These are phyloP conservation scores for Colletotrichum spinosum DNA, from an alignment of 2,329 filamentous ascomycete genomes.

Conservation along the genomic window DNA sequence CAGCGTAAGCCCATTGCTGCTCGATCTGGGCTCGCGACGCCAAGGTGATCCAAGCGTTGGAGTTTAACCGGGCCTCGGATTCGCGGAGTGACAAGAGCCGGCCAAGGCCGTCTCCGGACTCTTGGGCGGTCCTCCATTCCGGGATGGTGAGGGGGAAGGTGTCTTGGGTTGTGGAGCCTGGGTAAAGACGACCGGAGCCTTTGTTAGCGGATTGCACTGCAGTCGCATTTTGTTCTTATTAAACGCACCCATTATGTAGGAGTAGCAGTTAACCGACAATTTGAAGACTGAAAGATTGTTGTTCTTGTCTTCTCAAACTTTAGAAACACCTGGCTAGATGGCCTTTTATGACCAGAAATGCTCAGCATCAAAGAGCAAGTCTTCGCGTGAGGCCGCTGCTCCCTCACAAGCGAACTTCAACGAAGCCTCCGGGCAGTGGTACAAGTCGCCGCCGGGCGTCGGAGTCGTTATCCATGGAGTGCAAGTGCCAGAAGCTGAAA, in stretches of 20 bases:
- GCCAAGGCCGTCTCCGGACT: constrained; percentile 41
- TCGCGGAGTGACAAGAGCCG: constrained; percentile 43
- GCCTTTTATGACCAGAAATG: constrained; percentile 14
- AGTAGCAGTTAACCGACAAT: no score
- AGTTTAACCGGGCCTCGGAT: constrained; percentile 40
- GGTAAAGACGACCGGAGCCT: background rate
- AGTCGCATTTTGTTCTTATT: background rate
- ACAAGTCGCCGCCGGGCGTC: constrained; percentile 31
- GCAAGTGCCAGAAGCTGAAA: background rate
- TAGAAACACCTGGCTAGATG: background rate
- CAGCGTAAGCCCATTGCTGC: constrained; percentile 49
- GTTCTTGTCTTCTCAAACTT: background rate
- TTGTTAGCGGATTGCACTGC: constrained; percentile 16
- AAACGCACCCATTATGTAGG: constrained; percentile 30
- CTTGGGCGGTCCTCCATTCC: constrained; percentile 43
- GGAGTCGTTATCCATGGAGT: constrained; percentile 11
- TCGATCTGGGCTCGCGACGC: constrained; percentile 44
- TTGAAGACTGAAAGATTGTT: no score
- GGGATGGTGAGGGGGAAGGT: constrained; percentile 37
- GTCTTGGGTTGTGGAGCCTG: constrained; percentile 29
- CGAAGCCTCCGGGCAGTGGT: constrained; percentile 35
- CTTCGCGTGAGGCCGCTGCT: constrained; percentile 23
- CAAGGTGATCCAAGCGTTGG: constrained; percentile 47
- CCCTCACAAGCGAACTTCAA: constrained; percentile 11
- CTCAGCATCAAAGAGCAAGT: background rate